Conservation (phyloP, 2,329 filamentous ascomycete genomes). For the Monilinia laxa region DNA sequence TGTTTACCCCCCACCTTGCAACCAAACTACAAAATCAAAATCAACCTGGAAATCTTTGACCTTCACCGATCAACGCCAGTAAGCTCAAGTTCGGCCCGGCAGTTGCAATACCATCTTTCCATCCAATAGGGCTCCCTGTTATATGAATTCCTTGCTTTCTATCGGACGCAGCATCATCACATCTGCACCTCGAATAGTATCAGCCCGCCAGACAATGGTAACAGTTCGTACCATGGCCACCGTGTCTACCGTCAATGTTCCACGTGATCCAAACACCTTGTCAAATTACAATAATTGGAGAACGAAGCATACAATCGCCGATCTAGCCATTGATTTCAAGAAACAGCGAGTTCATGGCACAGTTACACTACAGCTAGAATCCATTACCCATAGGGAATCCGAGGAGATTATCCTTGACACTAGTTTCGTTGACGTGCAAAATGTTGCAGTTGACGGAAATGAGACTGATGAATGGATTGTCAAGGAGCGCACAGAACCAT, state of each 20-base stretch:
- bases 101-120: neutral
- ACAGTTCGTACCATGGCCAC: conserved; percentile 32
- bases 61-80: conserved; percentile 7
- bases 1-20: conserved; percentile 4
- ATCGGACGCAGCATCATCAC: conserved; percentile 28
- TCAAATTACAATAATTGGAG: conserved; percentile 89
- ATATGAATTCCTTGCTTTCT: conserved; percentile 25
- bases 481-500: conserved; percentile 68
- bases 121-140: neutral
- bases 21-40: too few relatives aligned
- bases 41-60: conserved; percentile 17
- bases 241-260: conserved; percentile 26
- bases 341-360: conserved; percentile 73
- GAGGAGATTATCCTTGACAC: conserved; percentile 84
- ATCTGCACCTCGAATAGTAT: conserved; percentile 26
- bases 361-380: conserved; percentile 74
- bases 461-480: conserved; percentile 62
- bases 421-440: conserved; percentile 73
- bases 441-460: conserved; percentile 67
- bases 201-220: conserved; percentile 22
- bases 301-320: conserved; percentile 78
- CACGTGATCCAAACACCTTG: conserved; percentile 82
- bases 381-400: conserved; percentile 69
- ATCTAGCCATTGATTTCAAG: conserved; percentile 81
- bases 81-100: conserved; percentile 2